Base-by-base conservation (phyloP, 2,329 filamentous ascomycete genomes). In the Paecilomyces niveus region DNA sequence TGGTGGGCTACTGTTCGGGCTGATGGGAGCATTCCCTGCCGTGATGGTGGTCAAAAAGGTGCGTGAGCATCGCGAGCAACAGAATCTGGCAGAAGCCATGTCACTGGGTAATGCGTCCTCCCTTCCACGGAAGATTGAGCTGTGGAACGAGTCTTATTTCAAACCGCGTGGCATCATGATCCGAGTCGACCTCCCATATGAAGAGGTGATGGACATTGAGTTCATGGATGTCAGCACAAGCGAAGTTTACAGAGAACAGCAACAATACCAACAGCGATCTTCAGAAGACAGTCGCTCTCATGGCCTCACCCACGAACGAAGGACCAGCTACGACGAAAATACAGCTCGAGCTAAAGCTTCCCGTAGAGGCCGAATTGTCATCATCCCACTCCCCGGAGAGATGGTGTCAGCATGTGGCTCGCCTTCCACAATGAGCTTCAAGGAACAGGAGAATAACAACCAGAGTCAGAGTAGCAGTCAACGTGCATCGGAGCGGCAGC, bases 131-230 rank as follows among this genome's bases (percentile, higher is more conserved):
- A 65, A 67, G 53, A 64, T 72, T 24, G 56, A 63, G 0, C 21
- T 56, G 3, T 72, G 70, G 70, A 72, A 72, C 51, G 65, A 68
- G 31, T 59, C 58, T 3, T 68, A 68, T 50, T 72, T 72, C 53
- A 49, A 59, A 22, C 68, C 68, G 1, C 57, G 65, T 10, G 68
- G 68, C 1, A 45, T 72, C 10, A 21, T 72, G 53, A 69, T 72
- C 15, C 63, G 70, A 21, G 62, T 72, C 9, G 70, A 72, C 58
- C 57, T 72, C 33, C 70, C 70, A 0, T 63, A 66, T 52, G 67
- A 71, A 55, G 61, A 64, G 15, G 33, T 67, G 11, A 60, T 63
- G 8, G 67, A 69, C 18, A 60, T 72, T 45, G 54, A 62, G 9
- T 49, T 56, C 18, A 68, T 71, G 63, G 63, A 69, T 57, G 49